Base-by-base conservation (phyloP, 2,329 filamentous ascomycete genomes). In the Trichophyton verrucosum region DNA sequence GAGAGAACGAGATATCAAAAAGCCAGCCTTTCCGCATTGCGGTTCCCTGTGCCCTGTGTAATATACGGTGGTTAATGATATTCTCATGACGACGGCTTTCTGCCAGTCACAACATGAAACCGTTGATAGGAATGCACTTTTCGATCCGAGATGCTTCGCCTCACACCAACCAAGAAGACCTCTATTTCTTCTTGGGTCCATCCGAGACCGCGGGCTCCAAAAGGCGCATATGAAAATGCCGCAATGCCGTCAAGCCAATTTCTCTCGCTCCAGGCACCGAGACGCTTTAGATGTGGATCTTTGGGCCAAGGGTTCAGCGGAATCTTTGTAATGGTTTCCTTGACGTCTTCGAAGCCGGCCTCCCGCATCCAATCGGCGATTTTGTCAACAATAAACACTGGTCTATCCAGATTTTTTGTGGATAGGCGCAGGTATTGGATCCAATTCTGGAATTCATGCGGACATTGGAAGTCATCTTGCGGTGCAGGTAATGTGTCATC, bases 401-500 rank as follows among this genome's bases (percentile, higher is more conserved):
- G 74, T 59, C 76, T 70, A 72, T 73, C 65, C 66, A 71, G 55
- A 27, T 70, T 74, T 68, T 73, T 72, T 46, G 78, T 77, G 20
- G 79, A 78, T 11, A 77, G 71, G 17, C 72, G 70, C 46, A 72
- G 60, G 51, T 72, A 64, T 47, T 76, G 74, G 40, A 76, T 73
- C 80, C 80, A 82, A 64, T 79, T 75, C 42, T 75, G 73, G 33
- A 81, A 72, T 3, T 76, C 70, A 57, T 69, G 75, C 36, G 68
- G 63, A 24, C 72, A 70, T 60, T 67, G 72, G 3, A 68, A 68
- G 40, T 73, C 71, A 7, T 67, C 70, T 64, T 77, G 79, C 59
- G 76, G 71, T 1, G 73, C 68, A 0, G 74, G 73, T 75, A 83
- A 78, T n/a, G 79, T 81, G 20, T 72, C 75, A 60, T 82, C 81